Evolutionary conservation across 441 rosid species (phyloP).

Genomic region (Rhodomyrtus psidioides): DNA sequence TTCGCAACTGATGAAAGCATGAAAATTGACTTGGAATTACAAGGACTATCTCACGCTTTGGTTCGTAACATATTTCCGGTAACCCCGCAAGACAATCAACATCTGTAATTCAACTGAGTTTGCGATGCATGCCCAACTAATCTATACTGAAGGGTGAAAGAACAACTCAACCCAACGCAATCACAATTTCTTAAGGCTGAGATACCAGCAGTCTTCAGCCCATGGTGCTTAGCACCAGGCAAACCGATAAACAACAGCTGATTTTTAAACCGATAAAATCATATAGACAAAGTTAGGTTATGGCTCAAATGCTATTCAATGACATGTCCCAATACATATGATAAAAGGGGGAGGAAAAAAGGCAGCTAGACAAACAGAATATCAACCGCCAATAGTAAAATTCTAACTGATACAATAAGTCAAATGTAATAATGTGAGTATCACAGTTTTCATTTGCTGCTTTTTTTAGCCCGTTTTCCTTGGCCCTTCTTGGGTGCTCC

Average conservation of each 20-base stretch:
- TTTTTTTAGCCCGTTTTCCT: slow-evolving; percentile 11
- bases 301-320: not conserved
- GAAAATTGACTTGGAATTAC: not conserved
- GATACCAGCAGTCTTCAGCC: not conserved
- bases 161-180: not conserved
- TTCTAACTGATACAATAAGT: not conserved
- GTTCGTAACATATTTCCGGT: not conserved
- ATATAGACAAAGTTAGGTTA: not conserved
- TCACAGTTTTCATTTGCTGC: slow-evolving; percentile 2
- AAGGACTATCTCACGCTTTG: not conserved
- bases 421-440: slow-evolving; percentile 4
- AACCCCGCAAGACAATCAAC: not conserved
- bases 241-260: not conserved
- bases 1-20: not conserved
- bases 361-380: not conserved
- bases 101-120: not conserved
- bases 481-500: slow-evolving; percentile 21
- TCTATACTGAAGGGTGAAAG: not conserved
- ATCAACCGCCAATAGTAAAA: not conserved
- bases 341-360: not conserved
- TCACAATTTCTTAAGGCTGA: not conserved
- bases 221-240: not conserved
- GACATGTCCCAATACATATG: not conserved
- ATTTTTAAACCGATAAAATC: not conserved
- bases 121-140: not conserved